Percentiles rank a stretch among this genome's conserved stretches.
Evolutionary conservation across 768 basidiomycete genomes (phyloP).

Genomic region (Phanerodontia chrysosporium): DNA sequence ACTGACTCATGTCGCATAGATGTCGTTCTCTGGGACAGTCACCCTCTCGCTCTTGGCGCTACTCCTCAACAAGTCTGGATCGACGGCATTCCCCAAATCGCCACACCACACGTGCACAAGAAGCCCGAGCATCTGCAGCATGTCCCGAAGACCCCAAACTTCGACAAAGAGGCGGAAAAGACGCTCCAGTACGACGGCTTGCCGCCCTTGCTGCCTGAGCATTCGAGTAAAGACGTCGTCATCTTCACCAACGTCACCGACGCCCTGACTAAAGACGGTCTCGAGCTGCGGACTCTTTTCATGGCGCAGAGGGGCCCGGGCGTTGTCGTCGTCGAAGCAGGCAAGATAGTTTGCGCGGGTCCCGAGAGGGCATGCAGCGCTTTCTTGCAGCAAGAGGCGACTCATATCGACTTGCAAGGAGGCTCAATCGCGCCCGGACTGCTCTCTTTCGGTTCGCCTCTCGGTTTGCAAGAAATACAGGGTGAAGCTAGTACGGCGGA

Average conservation of each 20-base stretch:
- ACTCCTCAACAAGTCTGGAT: constrained; percentile 81
- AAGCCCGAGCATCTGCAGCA: constrained; percentile 57
- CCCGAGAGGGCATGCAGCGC: constrained; percentile 31
- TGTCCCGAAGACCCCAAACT: constrained; percentile 54
- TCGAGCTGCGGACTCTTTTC: constrained; percentile 30
- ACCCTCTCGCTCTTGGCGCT: constrained; percentile 74
- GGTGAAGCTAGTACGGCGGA: constrained; percentile 58
- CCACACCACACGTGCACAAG: constrained; percentile 37
- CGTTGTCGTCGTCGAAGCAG: constrained; percentile 49
- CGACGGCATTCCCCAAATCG: constrained; percentile 75
- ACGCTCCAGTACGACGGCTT: constrained; percentile 60
- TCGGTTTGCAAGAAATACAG: constrained; percentile 70
- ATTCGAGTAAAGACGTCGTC: constrained; percentile 31
- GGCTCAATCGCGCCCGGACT: constrained; percentile 64
- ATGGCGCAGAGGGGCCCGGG: constrained; percentile 18
- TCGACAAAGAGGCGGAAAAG: constrained; percentile 50
- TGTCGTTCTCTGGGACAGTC: constrained; percentile 71
- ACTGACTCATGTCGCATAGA: constrained; percentile 35
- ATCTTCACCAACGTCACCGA: constrained; percentile 63
- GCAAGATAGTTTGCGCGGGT: constrained; percentile 47
- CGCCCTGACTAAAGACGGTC: constrained; percentile 37
- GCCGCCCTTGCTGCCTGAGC: constrained; percentile 51
- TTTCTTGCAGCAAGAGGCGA: constrained; percentile 22
- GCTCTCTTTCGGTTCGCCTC: constrained; percentile 54
- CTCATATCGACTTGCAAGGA: constrained; percentile 56